These are phyloP conservation scores for Elongisporangium prolatum DNA, from an alignment of 352 stramenopile species.

Conservation along the genomic window DNA sequence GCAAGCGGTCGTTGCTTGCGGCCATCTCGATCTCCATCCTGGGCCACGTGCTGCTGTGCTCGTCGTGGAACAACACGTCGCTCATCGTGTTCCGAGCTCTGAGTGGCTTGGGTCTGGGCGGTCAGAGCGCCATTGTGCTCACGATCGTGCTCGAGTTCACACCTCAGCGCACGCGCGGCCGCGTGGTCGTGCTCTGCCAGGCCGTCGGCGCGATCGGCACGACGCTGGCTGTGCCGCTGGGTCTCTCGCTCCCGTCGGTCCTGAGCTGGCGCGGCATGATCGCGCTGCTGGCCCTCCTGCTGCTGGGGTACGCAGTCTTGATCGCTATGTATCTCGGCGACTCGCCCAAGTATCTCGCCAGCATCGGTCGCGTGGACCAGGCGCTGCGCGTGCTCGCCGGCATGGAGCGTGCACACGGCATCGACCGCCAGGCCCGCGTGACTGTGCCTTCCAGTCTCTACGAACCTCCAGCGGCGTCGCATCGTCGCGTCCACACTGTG, in stretches of 20 bases:
- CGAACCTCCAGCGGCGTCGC: conserved; percentile 28
- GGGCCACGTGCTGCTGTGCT: conserved; percentile 31
- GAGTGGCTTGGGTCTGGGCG: conserved; percentile 43
- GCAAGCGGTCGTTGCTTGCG: conserved; percentile 32
- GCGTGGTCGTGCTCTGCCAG: conserved; percentile 46
- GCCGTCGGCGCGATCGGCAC: conserved; percentile 35
- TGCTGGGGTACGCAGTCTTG: conserved; percentile 5
- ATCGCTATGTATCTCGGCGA: conserved; percentile 28
- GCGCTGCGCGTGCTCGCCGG: conserved; percentile 41
- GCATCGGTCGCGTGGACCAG: conserved; percentile 49
- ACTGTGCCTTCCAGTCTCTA: conserved; percentile 60
- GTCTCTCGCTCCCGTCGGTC: conserved; percentile 9
- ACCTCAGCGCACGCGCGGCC: conserved; percentile 50
- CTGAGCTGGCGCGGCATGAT: conserved; percentile 21
- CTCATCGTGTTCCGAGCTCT: conserved; percentile 39
- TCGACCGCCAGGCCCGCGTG: conserved; percentile 42
- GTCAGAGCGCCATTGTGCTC: conserved; percentile 41
- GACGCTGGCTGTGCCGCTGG: conserved; percentile 32
- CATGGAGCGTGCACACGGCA: conserved; percentile 60
- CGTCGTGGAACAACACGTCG: conserved; percentile 28
- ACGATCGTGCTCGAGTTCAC: conserved; percentile 57
- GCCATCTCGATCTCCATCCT: conserved; percentile 34
- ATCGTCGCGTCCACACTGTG: conserved; percentile 1
- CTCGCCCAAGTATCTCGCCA: conserved; percentile 67
- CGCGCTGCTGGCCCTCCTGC: conserved; percentile 15